These are phyloP conservation scores for Reticulascus tulasneorum DNA, from an alignment of 2,329 filamentous ascomycete species.

Conservation along the genomic window DNA sequence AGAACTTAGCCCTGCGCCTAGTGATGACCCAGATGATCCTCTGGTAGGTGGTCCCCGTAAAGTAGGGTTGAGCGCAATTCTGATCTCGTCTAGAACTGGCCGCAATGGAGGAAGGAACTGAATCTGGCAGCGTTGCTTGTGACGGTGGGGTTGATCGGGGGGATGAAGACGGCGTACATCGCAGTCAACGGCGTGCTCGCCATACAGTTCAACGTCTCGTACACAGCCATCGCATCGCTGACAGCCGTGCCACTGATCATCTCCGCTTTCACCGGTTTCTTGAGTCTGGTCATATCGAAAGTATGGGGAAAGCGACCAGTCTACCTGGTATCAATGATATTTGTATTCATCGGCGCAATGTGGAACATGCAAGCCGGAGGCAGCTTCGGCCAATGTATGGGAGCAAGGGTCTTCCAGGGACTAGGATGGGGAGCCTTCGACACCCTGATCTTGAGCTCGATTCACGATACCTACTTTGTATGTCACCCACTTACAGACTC, in stretches of 20 bases:
- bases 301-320: slow-evolving; percentile 51
- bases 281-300: slow-evolving; percentile 37
- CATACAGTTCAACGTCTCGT: slow-evolving; percentile 37
- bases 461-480: slow-evolving; percentile 56
- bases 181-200: slow-evolving; percentile 43
- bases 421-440: slow-evolving; percentile 59
- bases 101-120: slow-evolving; percentile 48
- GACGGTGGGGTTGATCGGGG: slow-evolving; percentile 41
- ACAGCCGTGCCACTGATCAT: slow-evolving; percentile 51
- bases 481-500: slow-evolving; percentile 16
- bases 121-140: slow-evolving; percentile 44
- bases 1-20: slow-evolving; percentile 52
- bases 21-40: slow-evolving; percentile 50
- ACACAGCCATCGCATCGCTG: slow-evolving; percentile 43
- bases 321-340: slow-evolving; percentile 41
- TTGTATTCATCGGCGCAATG: slow-evolving; percentile 44
- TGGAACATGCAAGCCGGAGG: slow-evolving; percentile 44
- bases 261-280: slow-evolving; percentile 41
- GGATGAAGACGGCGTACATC: slow-evolving; percentile 52
- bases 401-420: slow-evolving; percentile 50
- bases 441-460: slow-evolving; percentile 45
- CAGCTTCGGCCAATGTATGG: slow-evolving; percentile 44
- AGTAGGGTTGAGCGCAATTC: background rate
- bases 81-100: slow-evolving; percentile 46
- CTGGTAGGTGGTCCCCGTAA: slow-evolving; percentile 33